Base-by-base conservation (phyloP, 108 stramenopile species). In the Aurantiochytrium sp. region DNA sequence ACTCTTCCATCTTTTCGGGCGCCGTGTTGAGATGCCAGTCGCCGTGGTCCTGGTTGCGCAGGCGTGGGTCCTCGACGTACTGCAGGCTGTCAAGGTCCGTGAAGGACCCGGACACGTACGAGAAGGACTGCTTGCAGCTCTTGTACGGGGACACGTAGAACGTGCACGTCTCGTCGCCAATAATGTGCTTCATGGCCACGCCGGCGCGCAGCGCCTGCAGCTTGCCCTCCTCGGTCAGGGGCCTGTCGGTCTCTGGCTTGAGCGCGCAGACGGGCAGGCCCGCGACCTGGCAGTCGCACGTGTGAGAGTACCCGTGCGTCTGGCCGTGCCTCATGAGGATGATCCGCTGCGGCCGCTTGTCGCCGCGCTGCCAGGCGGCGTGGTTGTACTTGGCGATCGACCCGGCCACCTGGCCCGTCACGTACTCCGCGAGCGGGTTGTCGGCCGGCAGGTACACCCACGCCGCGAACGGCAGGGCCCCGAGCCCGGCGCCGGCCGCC, bases 11-110 rank as follows among this genome's bases (percentile, higher is more conserved):
- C 15, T 68, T 87, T 8, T 92, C 92, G 1, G 94, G 85, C 10
- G 55, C 73, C 45, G 73, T 81, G 45, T 81, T 81, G 21, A 81
- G 39, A 19, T 89, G 91, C 86, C 92, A 94, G 73, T 95, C 93
- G 19, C 94, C 95, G 92, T 94, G 96, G 89, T 97, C 96, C 90
- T 97, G 96, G 89, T 98, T 96, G 85, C 95, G 92, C 37, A 96
- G 94, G 30, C 96, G 87, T 0, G 95, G 95, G 92, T 96, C 95
- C 89, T 96, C 95, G 52, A 89, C 89, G 32, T 89, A 41, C 45
- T 59, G 88, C 50, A 88, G 87, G 68, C 21, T 87, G 89, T 85
- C 88, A 91, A 22, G 37, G 34, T 22, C 24, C 17, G 34, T 88
- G 73, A 81, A 86, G 52, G n/a, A 48, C 52, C 55, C 52, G 27